Evolutionary conservation across 2,329 filamentous ascomycete genomes (phyloP).

Genomic region (Penicillium sp.): DNA sequence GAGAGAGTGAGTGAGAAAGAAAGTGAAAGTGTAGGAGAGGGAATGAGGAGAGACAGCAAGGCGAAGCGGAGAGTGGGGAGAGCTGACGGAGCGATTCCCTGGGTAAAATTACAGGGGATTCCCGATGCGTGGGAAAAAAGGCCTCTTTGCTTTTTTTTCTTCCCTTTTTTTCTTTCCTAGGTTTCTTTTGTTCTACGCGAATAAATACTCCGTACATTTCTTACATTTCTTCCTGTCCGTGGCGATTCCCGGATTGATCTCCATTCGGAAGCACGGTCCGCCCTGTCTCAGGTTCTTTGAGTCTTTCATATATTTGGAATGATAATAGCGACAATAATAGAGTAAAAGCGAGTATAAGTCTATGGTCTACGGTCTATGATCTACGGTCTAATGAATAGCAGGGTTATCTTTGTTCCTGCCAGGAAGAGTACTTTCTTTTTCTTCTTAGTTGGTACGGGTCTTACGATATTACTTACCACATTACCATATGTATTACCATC

Average conservation of each 20-base stretch:
- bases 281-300: constrained; percentile 3
- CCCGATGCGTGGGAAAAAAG: constrained; percentile 3
- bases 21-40: constrained; percentile 8
- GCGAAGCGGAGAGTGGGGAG: constrained; percentile 24
- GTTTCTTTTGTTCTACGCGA: not conserved
- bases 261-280: constrained; percentile 8
- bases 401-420: not conserved
- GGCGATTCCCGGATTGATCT: constrained; percentile 1
- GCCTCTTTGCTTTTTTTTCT: not conserved
- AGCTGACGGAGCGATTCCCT: constrained; percentile 20
- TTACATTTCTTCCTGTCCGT: not conserved
- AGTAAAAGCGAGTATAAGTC: too few relatives aligned
- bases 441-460: not conserved
- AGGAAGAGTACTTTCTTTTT: not conserved
- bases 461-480: not conserved
- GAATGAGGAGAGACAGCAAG: constrained; percentile 19
- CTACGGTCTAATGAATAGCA: not conserved
- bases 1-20: constrained; percentile 3
- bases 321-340: not conserved
- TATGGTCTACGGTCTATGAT: not conserved
- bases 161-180: too few relatives aligned
- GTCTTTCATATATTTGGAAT: not conserved
- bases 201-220: not conserved
- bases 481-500: not conserved
- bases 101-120: constrained; percentile 22